A percentile compares a stretch with the other conserved stretches of the same genome.
Conservation (phyloP, 2,329 filamentous ascomycete species). For the Stagonosporopsis cucurbitacearum region DNA sequence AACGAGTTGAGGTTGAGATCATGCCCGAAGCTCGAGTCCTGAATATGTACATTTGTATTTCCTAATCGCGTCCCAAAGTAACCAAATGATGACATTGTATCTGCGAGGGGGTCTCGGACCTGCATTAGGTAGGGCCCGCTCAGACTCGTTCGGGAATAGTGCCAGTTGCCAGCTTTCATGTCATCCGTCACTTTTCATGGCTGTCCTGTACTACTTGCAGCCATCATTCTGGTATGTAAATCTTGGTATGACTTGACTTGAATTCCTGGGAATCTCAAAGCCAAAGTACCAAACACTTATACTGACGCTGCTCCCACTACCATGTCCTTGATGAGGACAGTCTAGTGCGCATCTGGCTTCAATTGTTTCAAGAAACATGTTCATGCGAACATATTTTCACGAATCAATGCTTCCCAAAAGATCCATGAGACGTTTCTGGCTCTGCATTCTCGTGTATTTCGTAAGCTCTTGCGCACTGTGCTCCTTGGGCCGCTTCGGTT, state of each 20-base stretch:
- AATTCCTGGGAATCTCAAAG: too few relatives aligned
- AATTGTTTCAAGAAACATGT: too few relatives aligned
- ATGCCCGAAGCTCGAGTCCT: too few relatives aligned
- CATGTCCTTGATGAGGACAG: too few relatives aligned
- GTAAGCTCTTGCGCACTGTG: background rate
- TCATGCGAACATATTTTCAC: background rate
- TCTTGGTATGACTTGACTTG: too few relatives aligned
- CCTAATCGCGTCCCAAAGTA: background rate
- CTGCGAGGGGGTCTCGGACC: background rate
- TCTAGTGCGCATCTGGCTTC: too few relatives aligned
- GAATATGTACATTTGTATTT: background rate
- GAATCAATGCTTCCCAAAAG: conserved; percentile 20
- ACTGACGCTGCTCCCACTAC: too few relatives aligned
- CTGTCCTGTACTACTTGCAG: too few relatives aligned
- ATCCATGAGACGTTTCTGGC: conserved; percentile 24
- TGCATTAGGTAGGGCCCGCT: background rate
- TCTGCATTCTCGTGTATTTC: conserved; percentile 19
- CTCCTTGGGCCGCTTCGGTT: background rate
- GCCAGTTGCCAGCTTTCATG: background rate
- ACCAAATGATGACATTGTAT: conserved; percentile 1
- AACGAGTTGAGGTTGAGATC: conserved; percentile 40
- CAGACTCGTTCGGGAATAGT: background rate
- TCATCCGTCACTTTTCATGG: background rate
- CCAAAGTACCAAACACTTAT: too few relatives aligned
- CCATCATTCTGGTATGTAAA: too few relatives aligned